A percentile compares a stretch with the other conserved stretches of the same genome.
Evolutionary conservation across 2,329 filamentous ascomycete genomes (phyloP).

Genomic region (Colletotrichum cordylinicola): DNA sequence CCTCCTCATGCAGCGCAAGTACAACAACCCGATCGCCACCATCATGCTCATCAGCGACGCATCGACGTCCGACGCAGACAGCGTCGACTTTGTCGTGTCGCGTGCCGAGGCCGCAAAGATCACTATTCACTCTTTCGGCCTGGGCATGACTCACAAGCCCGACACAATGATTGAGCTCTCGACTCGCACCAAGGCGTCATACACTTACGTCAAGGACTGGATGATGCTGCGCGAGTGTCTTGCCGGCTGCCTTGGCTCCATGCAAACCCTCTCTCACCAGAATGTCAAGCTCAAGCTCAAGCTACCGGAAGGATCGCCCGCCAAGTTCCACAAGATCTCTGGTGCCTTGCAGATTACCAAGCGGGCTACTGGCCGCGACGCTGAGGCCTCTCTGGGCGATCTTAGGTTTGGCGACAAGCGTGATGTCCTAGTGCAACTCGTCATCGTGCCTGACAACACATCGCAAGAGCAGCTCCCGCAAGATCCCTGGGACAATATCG

Average conservation of each 20-base stretch:
- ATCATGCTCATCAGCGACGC: conserved; percentile 98
- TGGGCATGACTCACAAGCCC: conserved; percentile 96
- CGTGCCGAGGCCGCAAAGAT: conserved; percentile 97
- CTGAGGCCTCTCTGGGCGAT: conserved; percentile 90
- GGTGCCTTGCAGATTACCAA: conserved; percentile 96
- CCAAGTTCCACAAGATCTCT: conserved; percentile 98
- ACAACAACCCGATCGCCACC: conserved; percentile 91
- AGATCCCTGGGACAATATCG: conserved; percentile 96
- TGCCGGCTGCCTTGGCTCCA: conserved; percentile 87
- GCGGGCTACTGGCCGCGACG: conserved; percentile 91
- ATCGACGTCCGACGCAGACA: conserved; percentile 90
- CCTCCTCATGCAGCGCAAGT: conserved; percentile 95
- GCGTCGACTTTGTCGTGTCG: conserved; percentile 97
- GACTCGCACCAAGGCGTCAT: conserved; percentile 92
- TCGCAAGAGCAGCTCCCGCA: conserved; percentile 86
- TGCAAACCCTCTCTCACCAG: conserved; percentile 96
- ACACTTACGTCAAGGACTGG: conserved; percentile 99
- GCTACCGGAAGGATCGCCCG: conserved; percentile 92
- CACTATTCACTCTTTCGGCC: conserved; percentile 93
- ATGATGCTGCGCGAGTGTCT: conserved; percentile 99
- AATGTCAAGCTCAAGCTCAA: conserved; percentile 96
- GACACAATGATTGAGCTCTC: conserved; percentile 99
- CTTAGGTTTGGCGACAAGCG: conserved; percentile 93
- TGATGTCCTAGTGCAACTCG: conserved; percentile 92
- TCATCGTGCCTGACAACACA: conserved; percentile 85